These are phyloP conservation scores for Lasiosphaeria miniovina DNA, from an alignment of 495 filamentous ascomycete genomes.

Conservation along the genomic window DNA sequence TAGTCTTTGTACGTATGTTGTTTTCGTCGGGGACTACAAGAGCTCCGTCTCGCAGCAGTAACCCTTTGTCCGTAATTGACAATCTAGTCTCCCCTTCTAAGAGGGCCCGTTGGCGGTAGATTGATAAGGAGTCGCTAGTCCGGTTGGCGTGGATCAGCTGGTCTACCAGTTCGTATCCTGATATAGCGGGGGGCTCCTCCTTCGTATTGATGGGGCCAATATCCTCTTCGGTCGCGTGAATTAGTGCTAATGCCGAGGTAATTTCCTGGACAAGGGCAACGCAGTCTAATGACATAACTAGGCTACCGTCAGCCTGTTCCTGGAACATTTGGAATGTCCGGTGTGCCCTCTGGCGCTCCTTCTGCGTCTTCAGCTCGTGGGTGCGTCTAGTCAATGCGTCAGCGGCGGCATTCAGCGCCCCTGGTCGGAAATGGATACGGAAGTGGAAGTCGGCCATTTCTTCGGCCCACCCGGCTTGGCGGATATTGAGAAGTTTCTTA, in stretches of 20 bases:
- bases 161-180: too few species aligned
- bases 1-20: not conserved
- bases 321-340: not conserved
- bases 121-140: not conserved
- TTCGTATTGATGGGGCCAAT: too few species aligned
- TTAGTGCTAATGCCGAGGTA: too few species aligned
- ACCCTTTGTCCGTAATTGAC: not conserved
- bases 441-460: constrained; percentile 6
- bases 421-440: constrained; percentile 1
- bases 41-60: not conserved
- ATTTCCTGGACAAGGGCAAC: not conserved
- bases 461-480: constrained; percentile 5
- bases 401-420: constrained; percentile 1
- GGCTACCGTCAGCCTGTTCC: not conserved
- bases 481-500: constrained; percentile 1
- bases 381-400: constrained; percentile 5
- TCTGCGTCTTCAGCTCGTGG: constrained; percentile 1
- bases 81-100: not conserved
- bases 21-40: not conserved
- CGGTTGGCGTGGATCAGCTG: too few species aligned
- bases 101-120: not conserved
- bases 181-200: too few species aligned
- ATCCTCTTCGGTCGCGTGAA: too few species aligned
- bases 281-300: not conserved
- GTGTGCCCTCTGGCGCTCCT: not conserved